Base-by-base conservation (phyloP, 2,329 filamentous ascomycete species). In the Sporothrix dimorphospora region DNA sequence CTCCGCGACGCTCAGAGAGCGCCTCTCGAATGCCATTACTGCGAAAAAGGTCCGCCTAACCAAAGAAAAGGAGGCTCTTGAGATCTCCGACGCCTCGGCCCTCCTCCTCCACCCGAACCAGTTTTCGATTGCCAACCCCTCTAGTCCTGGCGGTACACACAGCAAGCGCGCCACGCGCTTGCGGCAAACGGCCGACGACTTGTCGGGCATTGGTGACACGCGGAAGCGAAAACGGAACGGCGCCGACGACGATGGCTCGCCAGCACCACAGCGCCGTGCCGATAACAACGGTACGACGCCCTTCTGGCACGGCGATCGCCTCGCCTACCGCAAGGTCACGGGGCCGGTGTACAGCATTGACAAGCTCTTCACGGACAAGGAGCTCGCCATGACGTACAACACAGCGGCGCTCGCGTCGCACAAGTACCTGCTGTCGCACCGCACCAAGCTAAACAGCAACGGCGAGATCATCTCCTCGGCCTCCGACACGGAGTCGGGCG, bases 311-410 rank as follows among this genome's bases (percentile, higher is more conserved):
- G 87, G 84, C 68, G 89, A 91, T 75, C 86, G 88, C 77, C 81
- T 88, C 69, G 83, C 85, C 75, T 81, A 82, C 72, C 81, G 86
- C 72, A 87, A 87, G 78, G 85, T 89, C 76, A 85, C 87, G 24
- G 89, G 87, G 9, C 85, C 88, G 0, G 81, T 89, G 1, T 91
- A 90, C 78, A 91, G 87, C 78, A 87, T 92, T 73, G 89, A 91
- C 76, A 91, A 91, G 81, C 85, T 92, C 49, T 92, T 92, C 68
- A 91, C 89, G 0, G 90, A 92, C 76, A 91, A 90, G 80, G 90
- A 92, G 80, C 83, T 92, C 40, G 85, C 87, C 4, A 85, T 91
- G 82, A 88, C 88, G 38, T 91, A 91, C 78, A 91, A 90, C 73
- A 81, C 84, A 4, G 87, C 90, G 5, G 89, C 89, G 40, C 77